phyloP scores from a whole-genome alignment of 768 basidiomycete species.

The Russula brevipes region DNA sequence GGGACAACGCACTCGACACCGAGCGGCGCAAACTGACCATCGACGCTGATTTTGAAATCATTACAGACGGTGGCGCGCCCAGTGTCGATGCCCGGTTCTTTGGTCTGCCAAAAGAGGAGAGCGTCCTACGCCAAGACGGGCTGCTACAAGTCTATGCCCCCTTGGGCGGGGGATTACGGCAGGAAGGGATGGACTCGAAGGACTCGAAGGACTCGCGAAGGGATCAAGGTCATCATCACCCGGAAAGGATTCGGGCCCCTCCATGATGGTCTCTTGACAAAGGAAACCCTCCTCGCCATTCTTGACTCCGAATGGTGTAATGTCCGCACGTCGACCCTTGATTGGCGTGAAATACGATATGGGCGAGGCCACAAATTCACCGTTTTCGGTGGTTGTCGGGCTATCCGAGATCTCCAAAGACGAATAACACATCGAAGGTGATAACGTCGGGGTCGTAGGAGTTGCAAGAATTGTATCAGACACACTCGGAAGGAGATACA shows the following conservation, averaged over 20 bases:
- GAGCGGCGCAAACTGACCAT: slow-evolving; percentile 14
- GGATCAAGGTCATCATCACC: slow-evolving; percentile 13
- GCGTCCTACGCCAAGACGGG: neutral
- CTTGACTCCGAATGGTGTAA: slow-evolving; percentile 12
- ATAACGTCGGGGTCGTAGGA: slow-evolving; percentile 17
- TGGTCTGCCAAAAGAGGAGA: neutral
- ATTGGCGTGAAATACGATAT: neutral
- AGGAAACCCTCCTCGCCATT: slow-evolving; percentile 5
- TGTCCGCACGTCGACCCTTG: slow-evolving; percentile 1
- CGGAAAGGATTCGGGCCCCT: slow-evolving; percentile 7
- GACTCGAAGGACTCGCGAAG: neutral
- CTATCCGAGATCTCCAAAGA: slow-evolving; percentile 15
- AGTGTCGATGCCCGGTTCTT: slow-evolving; percentile 9
- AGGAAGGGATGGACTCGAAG: neutral
- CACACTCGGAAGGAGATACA: neutral
- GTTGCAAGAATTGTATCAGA: neutral
- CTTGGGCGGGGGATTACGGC: neutral
- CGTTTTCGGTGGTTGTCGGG: neutral
- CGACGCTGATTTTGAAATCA: slow-evolving; percentile 4
- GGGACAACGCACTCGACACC: neutral
- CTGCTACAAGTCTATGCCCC: neutral
- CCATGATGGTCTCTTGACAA: slow-evolving; percentile 15
- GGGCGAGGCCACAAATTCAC: neutral
- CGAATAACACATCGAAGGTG: slow-evolving; percentile 12
- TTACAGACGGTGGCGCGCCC: neutral